Evolutionary conservation across 805 yeast species (phyloP).

Genomic region (Cyberlindnera maritima): DNA sequence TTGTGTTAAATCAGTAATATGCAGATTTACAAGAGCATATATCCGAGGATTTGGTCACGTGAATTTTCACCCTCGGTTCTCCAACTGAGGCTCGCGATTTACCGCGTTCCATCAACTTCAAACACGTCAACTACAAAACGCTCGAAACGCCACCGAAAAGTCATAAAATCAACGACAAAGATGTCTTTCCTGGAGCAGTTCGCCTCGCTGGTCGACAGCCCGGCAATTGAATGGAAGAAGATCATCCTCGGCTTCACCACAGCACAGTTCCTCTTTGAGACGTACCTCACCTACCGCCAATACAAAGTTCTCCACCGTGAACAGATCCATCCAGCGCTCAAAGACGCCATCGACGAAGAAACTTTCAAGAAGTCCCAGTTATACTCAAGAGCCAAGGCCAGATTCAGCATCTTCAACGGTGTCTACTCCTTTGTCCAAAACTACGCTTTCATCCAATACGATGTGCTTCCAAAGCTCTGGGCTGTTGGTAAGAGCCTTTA

Average conservation of each 20-base stretch:
- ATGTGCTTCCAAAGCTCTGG: constrained; percentile 68
- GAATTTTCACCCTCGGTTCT: not conserved
- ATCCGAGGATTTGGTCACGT: not conserved
- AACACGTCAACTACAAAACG: not conserved
- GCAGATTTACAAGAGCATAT: too few species aligned
- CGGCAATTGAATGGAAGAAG: constrained; percentile 77
- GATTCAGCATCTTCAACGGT: constrained; percentile 58
- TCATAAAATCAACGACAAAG: not conserved
- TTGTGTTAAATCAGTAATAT: too few species aligned
- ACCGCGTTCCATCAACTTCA: not conserved
- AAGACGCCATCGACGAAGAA: constrained; percentile 64
- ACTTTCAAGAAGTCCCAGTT: constrained; percentile 75
- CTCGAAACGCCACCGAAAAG: not conserved
- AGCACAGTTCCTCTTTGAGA: constrained; percentile 73
- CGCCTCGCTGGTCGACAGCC: constrained; percentile 56
- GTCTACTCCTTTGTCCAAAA: constrained; percentile 53
- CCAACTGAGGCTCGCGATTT: not conserved
- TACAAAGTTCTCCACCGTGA: constrained; percentile 57
- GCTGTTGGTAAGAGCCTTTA: constrained; percentile 40
- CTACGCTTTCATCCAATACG: constrained; percentile 53
- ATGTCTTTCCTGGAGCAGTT: constrained; percentile 35
- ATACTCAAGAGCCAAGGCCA: constrained; percentile 77
- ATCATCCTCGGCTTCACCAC: constrained; percentile 71
- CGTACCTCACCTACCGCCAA: constrained; percentile 75
- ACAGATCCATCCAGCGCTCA: constrained; percentile 66